Conservation (phyloP, 495 filamentous ascomycete genomes). For the Hypoxylon subgilvum region DNA sequence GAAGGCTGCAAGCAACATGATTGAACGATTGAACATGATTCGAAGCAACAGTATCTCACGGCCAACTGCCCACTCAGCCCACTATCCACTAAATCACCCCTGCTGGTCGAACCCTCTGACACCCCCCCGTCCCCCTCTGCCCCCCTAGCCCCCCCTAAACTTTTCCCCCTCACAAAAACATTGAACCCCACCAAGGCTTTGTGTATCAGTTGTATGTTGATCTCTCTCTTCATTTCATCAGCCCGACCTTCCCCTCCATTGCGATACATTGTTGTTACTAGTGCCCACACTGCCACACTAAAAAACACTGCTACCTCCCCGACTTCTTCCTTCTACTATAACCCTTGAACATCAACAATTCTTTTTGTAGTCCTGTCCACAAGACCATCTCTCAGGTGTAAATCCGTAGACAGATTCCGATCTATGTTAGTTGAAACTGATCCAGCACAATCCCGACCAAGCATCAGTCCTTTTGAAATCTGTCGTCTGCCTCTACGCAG, state of each 20-base stretch:
- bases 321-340: constrained; percentile 27
- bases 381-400: constrained; percentile 15
- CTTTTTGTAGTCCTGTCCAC: constrained; percentile 5
- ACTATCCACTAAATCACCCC: constrained; percentile 5
- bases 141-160: constrained; percentile 4
- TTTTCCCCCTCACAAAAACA: constrained; percentile 19
- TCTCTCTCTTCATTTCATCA: constrained; percentile 34
- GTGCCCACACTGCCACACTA: constrained; percentile 43
- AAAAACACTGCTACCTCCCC: constrained; percentile 40
- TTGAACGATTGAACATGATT: neutral
- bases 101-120: neutral
- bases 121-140: constrained; percentile 5
- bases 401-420: constrained; percentile 4
- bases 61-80: constrained; percentile 19
- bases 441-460: constrained; percentile 11
- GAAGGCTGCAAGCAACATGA: constrained; percentile 13
- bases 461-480: neutral
- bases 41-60: constrained; percentile 14
- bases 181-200: constrained; percentile 38
- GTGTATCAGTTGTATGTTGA: constrained; percentile 27
- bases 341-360: constrained; percentile 21
- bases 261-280: too few species aligned
- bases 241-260: constrained; percentile 46
- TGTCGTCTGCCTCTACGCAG: neutral
- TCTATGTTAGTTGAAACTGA: constrained; percentile 36